These are phyloP conservation scores for Fusarium sp. DNA, from an alignment of 2,329 filamentous ascomycete genomes.

Conservation along the genomic window DNA sequence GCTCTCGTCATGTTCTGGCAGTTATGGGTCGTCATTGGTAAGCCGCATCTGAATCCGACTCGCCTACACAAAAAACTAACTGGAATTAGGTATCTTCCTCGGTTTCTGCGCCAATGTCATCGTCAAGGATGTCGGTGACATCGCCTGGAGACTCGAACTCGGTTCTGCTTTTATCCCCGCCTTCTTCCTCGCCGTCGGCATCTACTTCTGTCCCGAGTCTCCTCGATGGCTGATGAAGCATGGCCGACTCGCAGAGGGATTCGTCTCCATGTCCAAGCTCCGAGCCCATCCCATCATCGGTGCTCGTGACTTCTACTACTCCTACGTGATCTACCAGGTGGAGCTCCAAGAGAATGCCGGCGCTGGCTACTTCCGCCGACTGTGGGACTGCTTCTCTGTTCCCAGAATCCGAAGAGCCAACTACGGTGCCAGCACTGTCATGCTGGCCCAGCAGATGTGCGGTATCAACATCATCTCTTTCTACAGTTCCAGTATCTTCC, in stretches of 20 bases:
- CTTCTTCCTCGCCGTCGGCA: constrained; percentile 64
- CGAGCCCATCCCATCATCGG: constrained; percentile 68
- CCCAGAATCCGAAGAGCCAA: constrained; percentile 78
- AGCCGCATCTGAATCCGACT: no score
- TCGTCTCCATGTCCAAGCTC: constrained; percentile 64
- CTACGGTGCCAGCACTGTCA: constrained; percentile 81
- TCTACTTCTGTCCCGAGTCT: constrained; percentile 75
- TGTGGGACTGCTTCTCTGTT: constrained; percentile 74
- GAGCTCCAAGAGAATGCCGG: constrained; percentile 56
- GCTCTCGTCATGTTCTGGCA: constrained; percentile 87
- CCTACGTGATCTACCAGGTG: constrained; percentile 59
- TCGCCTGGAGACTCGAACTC: constrained; percentile 61
- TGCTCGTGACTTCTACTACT: constrained; percentile 72
- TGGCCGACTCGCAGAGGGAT: constrained; percentile 70
- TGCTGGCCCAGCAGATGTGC: constrained; percentile 82
- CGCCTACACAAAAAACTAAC: not conserved
- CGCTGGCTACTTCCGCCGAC: constrained; percentile 61
- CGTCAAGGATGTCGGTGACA: constrained; percentile 43
- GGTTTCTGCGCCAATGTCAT: constrained; percentile 59
- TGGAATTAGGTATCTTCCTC: constrained; percentile 51
- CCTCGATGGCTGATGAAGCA: constrained; percentile 77
- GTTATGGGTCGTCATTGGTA: constrained; percentile 72
- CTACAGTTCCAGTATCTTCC: constrained; percentile 33
- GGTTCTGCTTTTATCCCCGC: constrained; percentile 73
- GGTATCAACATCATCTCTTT: constrained; percentile 66